A percentile compares a stretch with the other conserved stretches of the same genome.
Evolutionary conservation across 768 basidiomycete species (phyloP).

Genomic region (Boletus patriciae): DNA sequence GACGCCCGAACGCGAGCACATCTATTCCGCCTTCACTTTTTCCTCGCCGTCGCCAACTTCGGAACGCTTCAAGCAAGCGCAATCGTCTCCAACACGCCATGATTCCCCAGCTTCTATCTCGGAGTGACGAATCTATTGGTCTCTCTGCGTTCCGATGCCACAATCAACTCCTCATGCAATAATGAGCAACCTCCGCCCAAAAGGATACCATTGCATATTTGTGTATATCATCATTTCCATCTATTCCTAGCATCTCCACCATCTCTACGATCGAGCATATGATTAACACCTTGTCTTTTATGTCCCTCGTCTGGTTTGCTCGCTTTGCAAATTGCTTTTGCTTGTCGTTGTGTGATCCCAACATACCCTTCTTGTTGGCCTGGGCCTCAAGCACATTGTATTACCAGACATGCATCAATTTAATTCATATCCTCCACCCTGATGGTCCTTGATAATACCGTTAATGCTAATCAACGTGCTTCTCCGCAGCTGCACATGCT

Average conservation of each 20-base stretch:
- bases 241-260: constrained; percentile 31
- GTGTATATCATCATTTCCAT: constrained; percentile 36
- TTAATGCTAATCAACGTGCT: constrained; percentile 5
- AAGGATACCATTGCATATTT: constrained; percentile 34
- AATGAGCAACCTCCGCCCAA: constrained; percentile 9
- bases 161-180: constrained; percentile 2
- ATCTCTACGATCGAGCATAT: constrained; percentile 29
- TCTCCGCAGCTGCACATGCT: constrained; percentile 5
- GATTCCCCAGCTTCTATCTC: constrained; percentile 20
- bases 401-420: constrained; percentile 34
- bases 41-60: constrained; percentile 66
- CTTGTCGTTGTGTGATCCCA: constrained; percentile 31
- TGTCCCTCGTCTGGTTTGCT: constrained; percentile 28
- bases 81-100: constrained; percentile 33
- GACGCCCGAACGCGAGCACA: constrained; percentile 71
- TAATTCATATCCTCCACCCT: constrained; percentile 23
- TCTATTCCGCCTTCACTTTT: constrained; percentile 78
- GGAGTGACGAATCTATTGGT: constrained; percentile 15
- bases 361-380: constrained; percentile 27
- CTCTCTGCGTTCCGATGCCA: neutral
- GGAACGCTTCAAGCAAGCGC: constrained; percentile 50
- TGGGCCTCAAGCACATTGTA: constrained; percentile 32
- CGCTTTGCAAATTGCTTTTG: constrained; percentile 19
- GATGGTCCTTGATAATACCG: constrained; percentile 4
- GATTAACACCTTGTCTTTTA: constrained; percentile 23